Percentiles rank a stretch among this genome's conserved stretches.
Conservation (phyloP, 2,329 filamentous ascomycete species). For the Coniochaeta prunicola region DNA sequence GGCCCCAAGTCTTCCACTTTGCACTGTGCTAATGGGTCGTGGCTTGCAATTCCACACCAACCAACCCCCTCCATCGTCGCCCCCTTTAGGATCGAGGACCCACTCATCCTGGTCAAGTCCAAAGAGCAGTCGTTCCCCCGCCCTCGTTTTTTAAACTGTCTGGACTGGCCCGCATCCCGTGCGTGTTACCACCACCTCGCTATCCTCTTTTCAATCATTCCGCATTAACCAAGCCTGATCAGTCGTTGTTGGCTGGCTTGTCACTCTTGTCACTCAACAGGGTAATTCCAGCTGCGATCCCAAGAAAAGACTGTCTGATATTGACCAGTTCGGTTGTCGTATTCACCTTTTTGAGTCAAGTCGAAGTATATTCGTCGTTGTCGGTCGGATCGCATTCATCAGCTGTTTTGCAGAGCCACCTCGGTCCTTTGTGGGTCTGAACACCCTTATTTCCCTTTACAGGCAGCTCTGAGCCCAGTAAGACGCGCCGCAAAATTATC, state of each 20-base stretch:
- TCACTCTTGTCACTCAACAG: slow-evolving; percentile 32
- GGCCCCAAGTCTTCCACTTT: not conserved
- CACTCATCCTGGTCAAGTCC: not conserved
- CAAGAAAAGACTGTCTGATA: not conserved
- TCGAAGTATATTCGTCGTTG: not conserved
- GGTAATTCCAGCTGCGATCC: slow-evolving; percentile 11
- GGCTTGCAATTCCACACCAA: slow-evolving; percentile 10
- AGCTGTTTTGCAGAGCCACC: not conserved
- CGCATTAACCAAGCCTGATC: slow-evolving; percentile 39
- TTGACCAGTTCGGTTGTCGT: not conserved
- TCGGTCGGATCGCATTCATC: not conserved
- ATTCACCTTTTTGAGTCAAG: not conserved
- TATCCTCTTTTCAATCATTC: slow-evolving; percentile 44
- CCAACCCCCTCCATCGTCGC: slow-evolving; percentile 1
- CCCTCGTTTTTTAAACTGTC: slow-evolving; percentile 30
- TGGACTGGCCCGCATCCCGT: slow-evolving; percentile 32
- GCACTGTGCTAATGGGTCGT: slow-evolving; percentile 9
- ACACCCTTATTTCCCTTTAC: not conserved
- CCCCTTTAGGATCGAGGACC: not conserved
- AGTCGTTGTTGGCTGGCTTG: slow-evolving; percentile 26
- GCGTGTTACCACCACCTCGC: slow-evolving; percentile 36
- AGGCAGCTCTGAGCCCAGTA: not conserved
- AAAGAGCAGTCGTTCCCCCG: slow-evolving; percentile 14
- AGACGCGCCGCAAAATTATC: not conserved
- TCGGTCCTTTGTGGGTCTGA: not conserved